Evolutionary conservation across 2,329 filamentous ascomycete genomes (phyloP).

Genomic region (Botryotinia narcissicola): DNA sequence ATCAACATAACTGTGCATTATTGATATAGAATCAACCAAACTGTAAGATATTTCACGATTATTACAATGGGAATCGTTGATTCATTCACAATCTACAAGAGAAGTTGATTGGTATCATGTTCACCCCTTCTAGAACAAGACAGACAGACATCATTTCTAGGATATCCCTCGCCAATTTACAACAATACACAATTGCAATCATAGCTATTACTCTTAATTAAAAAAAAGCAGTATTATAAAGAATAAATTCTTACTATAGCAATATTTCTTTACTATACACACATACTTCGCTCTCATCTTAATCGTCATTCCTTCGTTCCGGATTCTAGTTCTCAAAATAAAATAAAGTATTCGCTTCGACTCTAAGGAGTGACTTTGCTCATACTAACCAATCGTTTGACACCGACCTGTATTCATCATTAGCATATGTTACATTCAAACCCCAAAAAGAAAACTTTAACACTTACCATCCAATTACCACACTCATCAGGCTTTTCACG

Average conservation of each 20-base stretch:
- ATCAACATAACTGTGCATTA: not conserved
- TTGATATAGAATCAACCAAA: not conserved
- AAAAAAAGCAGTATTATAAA: not conserved
- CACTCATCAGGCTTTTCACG: conserved; percentile 76
- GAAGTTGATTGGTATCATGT: not conserved
- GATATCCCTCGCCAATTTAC: not conserved
- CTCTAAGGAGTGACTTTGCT: conserved; percentile 65
- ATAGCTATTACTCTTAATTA: not conserved
- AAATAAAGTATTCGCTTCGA: not conserved
- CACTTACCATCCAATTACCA: conserved; percentile 81
- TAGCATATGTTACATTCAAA: conserved; percentile 40
- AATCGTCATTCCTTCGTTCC: conserved; percentile 1
- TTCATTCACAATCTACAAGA: not conserved
- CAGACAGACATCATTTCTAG: not conserved
- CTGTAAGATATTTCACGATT: not conserved
- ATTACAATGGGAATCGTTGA: not conserved
- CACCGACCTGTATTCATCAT: conserved; percentile 59
- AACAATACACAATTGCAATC: not conserved
- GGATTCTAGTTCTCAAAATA: not conserved
- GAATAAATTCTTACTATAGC: conserved; percentile 14
- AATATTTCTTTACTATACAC: conserved; percentile 19
- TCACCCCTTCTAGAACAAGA: not conserved
- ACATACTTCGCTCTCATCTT: conserved; percentile 14
- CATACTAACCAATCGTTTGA: conserved; percentile 77
- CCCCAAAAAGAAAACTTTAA: not conserved